phyloP scores from a whole-genome alignment of 352 stramenopile genomes.

The Elongisporangium anandrum region DNA sequence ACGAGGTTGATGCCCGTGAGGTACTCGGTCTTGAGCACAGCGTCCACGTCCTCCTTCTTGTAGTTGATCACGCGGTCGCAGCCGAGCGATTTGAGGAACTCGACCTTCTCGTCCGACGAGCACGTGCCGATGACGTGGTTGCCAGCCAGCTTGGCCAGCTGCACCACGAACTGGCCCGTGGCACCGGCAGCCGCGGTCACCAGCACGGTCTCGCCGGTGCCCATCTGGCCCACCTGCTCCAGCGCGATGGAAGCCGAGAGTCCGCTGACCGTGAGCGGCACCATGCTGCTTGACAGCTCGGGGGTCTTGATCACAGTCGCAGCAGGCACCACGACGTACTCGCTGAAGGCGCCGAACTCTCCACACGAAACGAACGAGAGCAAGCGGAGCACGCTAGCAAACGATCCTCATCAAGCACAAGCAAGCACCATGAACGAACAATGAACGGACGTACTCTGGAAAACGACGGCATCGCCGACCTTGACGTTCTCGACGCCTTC shows the following conservation, averaged over 20 bases:
- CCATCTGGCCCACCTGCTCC: constrained; percentile 55
- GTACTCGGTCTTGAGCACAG: constrained; percentile 29
- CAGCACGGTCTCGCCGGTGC: constrained; percentile 49
- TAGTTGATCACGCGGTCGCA: constrained; percentile 84
- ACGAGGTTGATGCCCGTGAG: constrained; percentile 19
- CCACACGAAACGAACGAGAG: not conserved
- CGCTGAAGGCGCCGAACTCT: constrained; percentile 48
- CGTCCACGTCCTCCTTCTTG: constrained; percentile 36
- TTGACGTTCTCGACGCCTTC: constrained; percentile 41
- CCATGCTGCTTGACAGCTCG: too few relatives aligned
- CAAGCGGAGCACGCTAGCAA: too few relatives aligned
- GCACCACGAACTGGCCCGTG: constrained; percentile 79
- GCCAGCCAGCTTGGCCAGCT: constrained; percentile 79
- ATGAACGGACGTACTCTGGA: constrained; percentile 26
- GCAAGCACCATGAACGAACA: not conserved
- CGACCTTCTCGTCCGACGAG: constrained; percentile 82
- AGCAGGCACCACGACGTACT: constrained; percentile 38
- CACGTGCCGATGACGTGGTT: constrained; percentile 79
- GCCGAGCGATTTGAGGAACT: constrained; percentile 65
- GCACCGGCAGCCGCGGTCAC: constrained; percentile 64
- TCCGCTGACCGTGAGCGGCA: constrained; percentile 36
- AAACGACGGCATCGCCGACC: constrained; percentile 38
- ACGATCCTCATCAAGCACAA: not conserved
- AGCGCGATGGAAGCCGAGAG: constrained; percentile 43
- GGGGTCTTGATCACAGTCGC: constrained; percentile 26